phyloP scores from a whole-genome alignment of 805 yeast genomes.

The Zygosaccharomyces bailii region DNA sequence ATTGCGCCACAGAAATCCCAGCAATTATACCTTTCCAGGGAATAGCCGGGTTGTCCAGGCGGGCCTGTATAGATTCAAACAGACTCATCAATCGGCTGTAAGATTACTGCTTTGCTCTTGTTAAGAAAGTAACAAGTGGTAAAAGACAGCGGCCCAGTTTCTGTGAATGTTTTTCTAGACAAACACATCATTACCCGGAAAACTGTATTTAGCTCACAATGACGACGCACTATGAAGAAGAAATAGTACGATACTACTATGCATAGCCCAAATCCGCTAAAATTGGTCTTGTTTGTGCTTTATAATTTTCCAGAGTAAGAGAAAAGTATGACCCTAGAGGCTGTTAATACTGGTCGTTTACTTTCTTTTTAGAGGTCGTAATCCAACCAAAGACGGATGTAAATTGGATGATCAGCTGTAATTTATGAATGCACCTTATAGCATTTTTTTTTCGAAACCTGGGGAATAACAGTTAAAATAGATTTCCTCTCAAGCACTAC shows the following conservation, averaged over 20 bases:
- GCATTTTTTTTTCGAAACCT: too few species aligned
- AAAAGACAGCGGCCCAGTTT: neutral
- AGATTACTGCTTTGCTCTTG: neutral
- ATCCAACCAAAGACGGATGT: too few species aligned
- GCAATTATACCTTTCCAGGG: conserved; percentile 78
- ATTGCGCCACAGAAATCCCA: conserved; percentile 73
- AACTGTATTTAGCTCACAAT: neutral
- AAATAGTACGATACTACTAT: neutral
- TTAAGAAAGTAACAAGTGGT: neutral
- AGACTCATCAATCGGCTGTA: conserved; percentile 10
- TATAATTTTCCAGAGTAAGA: too few species aligned
- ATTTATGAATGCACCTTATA: too few species aligned
- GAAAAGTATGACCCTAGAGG: too few species aligned
- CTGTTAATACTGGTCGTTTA: too few species aligned
- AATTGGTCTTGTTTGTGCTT: too few species aligned
- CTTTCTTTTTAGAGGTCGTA: too few species aligned
- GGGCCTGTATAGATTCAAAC: conserved; percentile 39
- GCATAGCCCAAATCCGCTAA: too few species aligned
- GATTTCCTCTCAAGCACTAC: too few species aligned
- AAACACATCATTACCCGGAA: neutral
- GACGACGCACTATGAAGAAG: neutral
- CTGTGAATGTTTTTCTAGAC: neutral
- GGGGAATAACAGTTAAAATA: too few species aligned
- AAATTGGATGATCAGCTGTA: too few species aligned
- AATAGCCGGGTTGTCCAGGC: conserved; percentile 63